Evolutionary conservation across 2,329 filamentous ascomycete genomes (phyloP), one percentile per base, ranked within the genome.

Genomic region (Trichoderma arundinaceum): DNA sequence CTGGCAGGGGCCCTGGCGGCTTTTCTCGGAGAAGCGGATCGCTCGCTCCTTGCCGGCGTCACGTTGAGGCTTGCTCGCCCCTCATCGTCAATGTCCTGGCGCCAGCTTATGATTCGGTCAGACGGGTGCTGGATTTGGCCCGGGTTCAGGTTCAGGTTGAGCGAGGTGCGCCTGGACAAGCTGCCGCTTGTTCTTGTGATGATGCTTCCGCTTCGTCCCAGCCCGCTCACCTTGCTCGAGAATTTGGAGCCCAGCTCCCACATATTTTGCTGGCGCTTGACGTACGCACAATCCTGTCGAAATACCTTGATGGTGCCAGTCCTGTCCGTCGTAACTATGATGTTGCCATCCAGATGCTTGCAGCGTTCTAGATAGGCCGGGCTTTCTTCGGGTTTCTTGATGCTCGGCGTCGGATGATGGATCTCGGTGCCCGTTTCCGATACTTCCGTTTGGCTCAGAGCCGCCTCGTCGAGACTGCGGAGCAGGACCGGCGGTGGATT

Each of bases 261-360:
- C 43, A 84, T 86, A 64, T 93, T 92, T 65, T 88, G 85, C 64
- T 87, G 85, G 5, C 94, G 88, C 77, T 96, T 97, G 56, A 83
- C 78, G 71, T 86, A 92, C 0, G 94, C 95, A 74, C 94, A 97
- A 75, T 99, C 95, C 77, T 98, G 94, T 19, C 95, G 87, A 74
- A 97, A 97, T 0, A 98, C 90, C 75, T 97, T 97, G 79, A 99
- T 95, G 32, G 88, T 86, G 41, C 95, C 95, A 0, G 88, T 88
- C 72, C 92, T 92, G 75, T 97, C 94, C 1, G 94, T 92, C 0
- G 94, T 96, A 57, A 98, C 87, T 64, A 99, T 89, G 68, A 99
- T 97, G 72, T 97, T 92, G 32, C 95, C 95, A 67, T 89, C 88
- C 13, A 82, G 80, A 74, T 99, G 95, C 15, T 84, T 85, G 7